A percentile compares a stretch with the other conserved stretches of the same genome.
These are phyloP conservation scores for Skeletonema marinoi DNA, from an alignment of 108 stramenopile genomes.

Conservation along the genomic window DNA sequence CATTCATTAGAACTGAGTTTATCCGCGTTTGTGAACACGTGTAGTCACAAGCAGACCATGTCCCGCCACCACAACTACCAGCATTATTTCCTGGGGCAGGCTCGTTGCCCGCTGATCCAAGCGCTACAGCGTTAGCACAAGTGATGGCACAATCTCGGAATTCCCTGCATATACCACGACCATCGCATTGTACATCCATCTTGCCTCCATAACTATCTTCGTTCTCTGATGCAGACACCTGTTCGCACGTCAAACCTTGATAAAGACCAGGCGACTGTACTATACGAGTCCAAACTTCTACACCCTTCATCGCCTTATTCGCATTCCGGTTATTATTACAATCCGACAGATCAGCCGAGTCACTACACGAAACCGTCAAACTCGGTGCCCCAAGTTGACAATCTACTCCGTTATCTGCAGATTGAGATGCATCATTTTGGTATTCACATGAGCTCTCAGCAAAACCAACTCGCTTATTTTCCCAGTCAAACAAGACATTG, in stretches of 20 bases:
- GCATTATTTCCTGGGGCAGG: slow-evolving; percentile 10
- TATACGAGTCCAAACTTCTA: slow-evolving; percentile 66
- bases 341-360: slow-evolving; percentile 33
- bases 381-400: slow-evolving; percentile 38
- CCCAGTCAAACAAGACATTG: slow-evolving; percentile 89
- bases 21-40: slow-evolving; percentile 68
- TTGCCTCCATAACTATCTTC: slow-evolving; percentile 21
- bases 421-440: slow-evolving; percentile 10
- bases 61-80: slow-evolving; percentile 24
- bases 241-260: slow-evolving; percentile 48
- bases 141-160: slow-evolving; percentile 65
- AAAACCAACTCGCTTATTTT: slow-evolving; percentile 79
- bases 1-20: slow-evolving; percentile 32
- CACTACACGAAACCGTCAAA: slow-evolving; percentile 36
- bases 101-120: slow-evolving; percentile 9
- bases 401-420: slow-evolving; percentile 23
- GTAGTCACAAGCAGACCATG: slow-evolving; percentile 79
- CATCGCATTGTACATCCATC: slow-evolving; percentile 52
- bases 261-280: slow-evolving; percentile 60
- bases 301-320: slow-evolving; percentile 60
- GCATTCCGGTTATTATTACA: slow-evolving; percentile 15
- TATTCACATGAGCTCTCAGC: slow-evolving; percentile 60
- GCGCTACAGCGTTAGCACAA: slow-evolving; percentile 48
- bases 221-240: slow-evolving; percentile 30
- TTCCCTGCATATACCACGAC: slow-evolving; percentile 66